A percentile compares a stretch with the other conserved stretches of the same genome.
phyloP scores from a whole-genome alignment of 768 basidiomycete genomes.

The Pleurotus cornucopiae region DNA sequence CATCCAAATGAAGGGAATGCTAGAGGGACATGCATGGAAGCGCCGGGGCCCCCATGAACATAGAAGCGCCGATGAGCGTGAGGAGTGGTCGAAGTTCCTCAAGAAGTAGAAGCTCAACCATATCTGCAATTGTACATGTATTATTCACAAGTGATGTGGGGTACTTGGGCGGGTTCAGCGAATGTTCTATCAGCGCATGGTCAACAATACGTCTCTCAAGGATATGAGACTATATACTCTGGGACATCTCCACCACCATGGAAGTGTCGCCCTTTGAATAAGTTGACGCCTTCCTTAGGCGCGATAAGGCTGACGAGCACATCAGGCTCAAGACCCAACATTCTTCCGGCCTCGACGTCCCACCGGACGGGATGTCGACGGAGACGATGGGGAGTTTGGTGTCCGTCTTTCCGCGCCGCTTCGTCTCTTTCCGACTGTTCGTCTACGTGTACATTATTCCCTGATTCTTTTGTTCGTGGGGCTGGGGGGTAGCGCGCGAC shows the following conservation, averaged over 20 bases:
- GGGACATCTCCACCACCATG: conserved; percentile 92
- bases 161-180: conserved; percentile 82
- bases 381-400: conserved; percentile 81
- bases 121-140: not conserved
- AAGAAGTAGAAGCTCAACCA: conserved; percentile 18
- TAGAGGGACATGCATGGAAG: conserved; percentile 14
- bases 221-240: conserved; percentile 45
- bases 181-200: conserved; percentile 43
- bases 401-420: conserved; percentile 19
- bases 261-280: conserved; percentile 82
- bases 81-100: conserved; percentile 21
- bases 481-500: no score
- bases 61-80: conserved; percentile 9
- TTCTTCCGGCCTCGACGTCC: conserved; percentile 83
- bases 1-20: conserved; percentile 6
- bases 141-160: conserved; percentile 22
- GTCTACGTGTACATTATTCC: no score
- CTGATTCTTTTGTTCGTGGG: no score
- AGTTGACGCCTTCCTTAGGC: conserved; percentile 82
- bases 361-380: conserved; percentile 97
- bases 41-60: conserved; percentile 11
- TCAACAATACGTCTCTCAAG: no score
- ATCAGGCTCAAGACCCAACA: conserved; percentile 62
- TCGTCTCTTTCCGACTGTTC: no score
- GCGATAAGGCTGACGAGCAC: conserved; percentile 90